These are phyloP conservation scores for Eremomyces bilateralis DNA, from an alignment of 495 filamentous ascomycete genomes.

Conservation along the genomic window DNA sequence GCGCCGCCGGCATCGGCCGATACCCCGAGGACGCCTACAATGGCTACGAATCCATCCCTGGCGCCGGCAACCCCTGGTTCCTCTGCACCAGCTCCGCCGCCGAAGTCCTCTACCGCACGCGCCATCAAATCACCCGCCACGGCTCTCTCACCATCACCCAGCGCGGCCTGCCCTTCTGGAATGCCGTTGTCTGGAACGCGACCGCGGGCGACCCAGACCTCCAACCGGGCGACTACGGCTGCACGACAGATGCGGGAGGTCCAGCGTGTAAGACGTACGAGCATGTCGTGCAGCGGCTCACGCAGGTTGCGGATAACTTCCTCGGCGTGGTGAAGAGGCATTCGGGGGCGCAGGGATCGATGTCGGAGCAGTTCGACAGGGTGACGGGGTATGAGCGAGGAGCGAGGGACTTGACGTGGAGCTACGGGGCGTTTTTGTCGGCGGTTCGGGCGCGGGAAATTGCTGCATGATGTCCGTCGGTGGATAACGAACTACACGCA, in stretches of 20 bases:
- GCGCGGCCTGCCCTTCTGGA: conserved; percentile 16
- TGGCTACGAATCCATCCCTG: conserved; percentile 15
- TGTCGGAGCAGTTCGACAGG: conserved; percentile 22
- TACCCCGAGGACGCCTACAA: conserved; percentile 27
- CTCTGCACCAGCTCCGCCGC: conserved; percentile 22
- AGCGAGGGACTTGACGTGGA: conserved; percentile 23
- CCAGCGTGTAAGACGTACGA: not conserved
- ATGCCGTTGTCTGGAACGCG: conserved; percentile 8
- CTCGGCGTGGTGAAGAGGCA: conserved; percentile 18
- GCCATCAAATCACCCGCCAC: conserved; percentile 9
- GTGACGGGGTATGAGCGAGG: conserved; percentile 17
- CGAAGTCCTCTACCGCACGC: conserved; percentile 15
- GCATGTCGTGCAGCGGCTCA: conserved; percentile 12
- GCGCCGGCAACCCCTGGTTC: conserved; percentile 26
- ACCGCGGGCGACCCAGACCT: too few relatives aligned
- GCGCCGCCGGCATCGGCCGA: conserved; percentile 19
- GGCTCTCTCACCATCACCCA: conserved; percentile 11
- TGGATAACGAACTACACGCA: too few relatives aligned
- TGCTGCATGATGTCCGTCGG: too few relatives aligned
- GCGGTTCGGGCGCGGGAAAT: not conserved
- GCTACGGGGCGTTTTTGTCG: conserved; percentile 13
- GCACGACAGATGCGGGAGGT: too few relatives aligned
- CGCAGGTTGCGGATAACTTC: conserved; percentile 16
- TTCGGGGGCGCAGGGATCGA: conserved; percentile 1
- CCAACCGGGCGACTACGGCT: too few relatives aligned